Percentiles rank a stretch among this genome's conserved stretches.
phyloP scores from a whole-genome alignment of 208 protist genomes.

The Crithidia bombi region DNA sequence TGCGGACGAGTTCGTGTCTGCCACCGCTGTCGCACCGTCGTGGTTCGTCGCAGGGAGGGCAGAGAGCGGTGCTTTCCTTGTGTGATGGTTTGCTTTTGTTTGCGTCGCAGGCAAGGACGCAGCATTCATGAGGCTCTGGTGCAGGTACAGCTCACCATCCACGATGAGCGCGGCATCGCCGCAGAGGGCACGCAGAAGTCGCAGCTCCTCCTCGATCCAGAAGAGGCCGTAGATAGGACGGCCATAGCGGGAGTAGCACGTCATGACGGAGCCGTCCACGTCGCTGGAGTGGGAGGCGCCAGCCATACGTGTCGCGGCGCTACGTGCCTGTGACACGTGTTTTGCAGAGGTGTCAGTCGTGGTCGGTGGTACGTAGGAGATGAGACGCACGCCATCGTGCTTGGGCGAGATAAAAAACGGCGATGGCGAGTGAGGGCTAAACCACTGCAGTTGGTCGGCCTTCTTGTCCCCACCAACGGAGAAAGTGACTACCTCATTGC shows the following conservation, averaged over 20 bases:
- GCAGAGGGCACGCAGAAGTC: constrained; percentile 65
- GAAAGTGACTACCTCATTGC: background rate
- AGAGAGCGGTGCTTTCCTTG: background rate
- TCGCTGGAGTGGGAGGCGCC: background rate
- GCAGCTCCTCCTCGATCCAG: constrained; percentile 88
- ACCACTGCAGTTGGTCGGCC: constrained; percentile 40
- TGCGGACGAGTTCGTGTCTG: background rate
- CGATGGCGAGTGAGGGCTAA: constrained; percentile 18
- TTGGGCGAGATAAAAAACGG: constrained; percentile 90
- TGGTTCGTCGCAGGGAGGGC: background rate
- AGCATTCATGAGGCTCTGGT: constrained; percentile 33
- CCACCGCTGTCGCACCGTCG: background rate
- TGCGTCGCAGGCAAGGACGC: background rate
- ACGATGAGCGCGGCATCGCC: constrained; percentile 71
- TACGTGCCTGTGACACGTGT: background rate
- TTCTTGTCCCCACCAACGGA: constrained; percentile 2
- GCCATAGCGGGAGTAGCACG: constrained; percentile 84
- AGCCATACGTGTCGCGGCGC: background rate
- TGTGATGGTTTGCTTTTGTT: background rate
- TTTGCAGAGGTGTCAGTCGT: background rate
- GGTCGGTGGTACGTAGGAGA: constrained; percentile 62
- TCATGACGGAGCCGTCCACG: constrained; percentile 24
- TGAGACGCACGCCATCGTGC: constrained; percentile 84
- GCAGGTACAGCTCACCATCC: constrained; percentile 90
- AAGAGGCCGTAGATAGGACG: constrained; percentile 77